Conservation (phyloP, 352 stramenopile species). For the Pythium vanterpoolii region DNA sequence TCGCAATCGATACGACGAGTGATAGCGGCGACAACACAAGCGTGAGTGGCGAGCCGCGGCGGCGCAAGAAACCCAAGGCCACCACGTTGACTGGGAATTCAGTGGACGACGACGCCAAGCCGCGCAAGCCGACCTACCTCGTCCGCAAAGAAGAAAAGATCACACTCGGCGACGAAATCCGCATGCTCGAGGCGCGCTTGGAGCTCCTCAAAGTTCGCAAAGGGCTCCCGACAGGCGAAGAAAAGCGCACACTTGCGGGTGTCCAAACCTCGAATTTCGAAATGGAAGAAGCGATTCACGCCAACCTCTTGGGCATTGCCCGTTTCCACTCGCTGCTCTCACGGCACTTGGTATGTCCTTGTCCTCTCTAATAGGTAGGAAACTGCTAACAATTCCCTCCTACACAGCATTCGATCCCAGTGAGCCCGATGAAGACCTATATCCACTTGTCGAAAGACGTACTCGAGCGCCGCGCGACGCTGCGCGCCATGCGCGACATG, state of each 20-base stretch:
- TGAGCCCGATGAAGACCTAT: constrained; percentile 14
- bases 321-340: constrained; percentile 19
- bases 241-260: constrained; percentile 9
- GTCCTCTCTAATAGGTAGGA: not conserved
- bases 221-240: constrained; percentile 2
- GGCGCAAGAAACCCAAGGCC: not conserved
- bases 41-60: not conserved
- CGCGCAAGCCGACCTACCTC: constrained; percentile 19
- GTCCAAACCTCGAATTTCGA: constrained; percentile 13
- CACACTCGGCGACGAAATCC: constrained; percentile 16
- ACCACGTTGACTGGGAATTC: too few species aligned
- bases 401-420: constrained; percentile 6
- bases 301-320: constrained; percentile 11
- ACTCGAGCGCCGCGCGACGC: constrained; percentile 10
- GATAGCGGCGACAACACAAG: constrained; percentile 4
- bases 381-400: not conserved
- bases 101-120: constrained; percentile 10
- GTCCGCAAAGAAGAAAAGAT: constrained; percentile 22
- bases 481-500: constrained; percentile 13
- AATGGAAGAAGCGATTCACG: constrained; percentile 19
- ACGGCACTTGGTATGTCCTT: constrained; percentile 10
- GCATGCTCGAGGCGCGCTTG: constrained; percentile 15
- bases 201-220: constrained; percentile 17
- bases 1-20: too few species aligned
- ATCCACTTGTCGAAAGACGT: constrained; percentile 17